phyloP scores from a whole-genome alignment of 2,329 filamentous ascomycete genomes.

The Hymenoscyphus fraxineus region DNA sequence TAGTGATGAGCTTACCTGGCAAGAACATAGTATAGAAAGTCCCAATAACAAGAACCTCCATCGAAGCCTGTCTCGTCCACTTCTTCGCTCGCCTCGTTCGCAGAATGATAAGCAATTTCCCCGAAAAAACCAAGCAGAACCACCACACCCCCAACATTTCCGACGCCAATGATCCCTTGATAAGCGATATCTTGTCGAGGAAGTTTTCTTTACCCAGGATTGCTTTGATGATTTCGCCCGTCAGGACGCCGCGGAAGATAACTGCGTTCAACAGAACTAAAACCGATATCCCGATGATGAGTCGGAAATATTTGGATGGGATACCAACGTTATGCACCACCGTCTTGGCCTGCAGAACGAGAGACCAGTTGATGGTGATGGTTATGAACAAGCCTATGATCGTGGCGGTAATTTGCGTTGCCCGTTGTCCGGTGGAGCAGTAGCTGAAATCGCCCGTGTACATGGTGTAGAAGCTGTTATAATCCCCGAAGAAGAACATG shows the following conservation, averaged over 20 bases:
- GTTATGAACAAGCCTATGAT: conserved; percentile 51
- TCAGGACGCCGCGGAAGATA: conserved; percentile 50
- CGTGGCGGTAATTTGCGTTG: conserved; percentile 44
- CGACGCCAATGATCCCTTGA: conserved; percentile 45
- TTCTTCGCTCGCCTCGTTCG: conserved; percentile 52
- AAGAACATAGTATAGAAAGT: conserved; percentile 63
- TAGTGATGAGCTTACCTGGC: conserved; percentile 48
- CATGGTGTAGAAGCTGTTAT: conserved; percentile 47
- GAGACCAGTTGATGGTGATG: conserved; percentile 52
- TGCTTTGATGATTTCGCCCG: conserved; percentile 42
- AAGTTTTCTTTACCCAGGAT: conserved; percentile 25
- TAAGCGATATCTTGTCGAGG: conserved; percentile 38
- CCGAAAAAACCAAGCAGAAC: conserved; percentile 59
- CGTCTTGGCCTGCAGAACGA: conserved; percentile 61
- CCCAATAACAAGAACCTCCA: conserved; percentile 66
- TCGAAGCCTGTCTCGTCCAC: conserved; percentile 57
- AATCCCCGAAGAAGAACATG: conserved; percentile 49
- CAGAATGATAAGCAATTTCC: conserved; percentile 58
- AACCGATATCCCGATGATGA: conserved; percentile 45
- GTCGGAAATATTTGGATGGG: conserved; percentile 38
- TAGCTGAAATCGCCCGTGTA: conserved; percentile 45
- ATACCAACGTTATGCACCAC: conserved; percentile 46
- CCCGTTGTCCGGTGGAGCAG: conserved; percentile 42
- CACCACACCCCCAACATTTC: conserved; percentile 56
- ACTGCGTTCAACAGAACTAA: conserved; percentile 49